These are phyloP conservation scores for Mucor plumbeus DNA, from an alignment of 371 early-diverging fungal species.

Conservation along the genomic window DNA sequence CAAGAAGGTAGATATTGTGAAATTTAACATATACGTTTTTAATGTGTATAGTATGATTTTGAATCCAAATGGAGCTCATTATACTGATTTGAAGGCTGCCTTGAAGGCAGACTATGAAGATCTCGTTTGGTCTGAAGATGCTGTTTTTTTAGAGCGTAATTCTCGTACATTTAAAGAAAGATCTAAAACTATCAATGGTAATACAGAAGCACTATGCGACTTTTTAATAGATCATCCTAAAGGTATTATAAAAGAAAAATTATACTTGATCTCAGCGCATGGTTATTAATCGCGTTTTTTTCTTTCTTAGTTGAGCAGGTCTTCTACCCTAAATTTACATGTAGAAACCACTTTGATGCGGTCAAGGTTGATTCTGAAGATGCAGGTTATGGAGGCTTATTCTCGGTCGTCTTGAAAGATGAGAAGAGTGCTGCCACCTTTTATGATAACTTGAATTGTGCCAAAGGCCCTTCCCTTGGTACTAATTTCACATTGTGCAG, in stretches of 20 bases:
- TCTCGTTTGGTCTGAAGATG: conserved; percentile 90
- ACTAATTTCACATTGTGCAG: conserved; percentile 95
- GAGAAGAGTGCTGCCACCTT: conserved; percentile 71
- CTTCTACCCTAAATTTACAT: conserved; percentile 86
- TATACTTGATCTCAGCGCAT: background rate
- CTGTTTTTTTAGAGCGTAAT: conserved; percentile 93
- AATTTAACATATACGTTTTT: background rate
- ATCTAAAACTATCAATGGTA: conserved; percentile 74
- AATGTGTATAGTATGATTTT: conserved; percentile 73
- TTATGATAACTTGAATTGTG: conserved; percentile 79
- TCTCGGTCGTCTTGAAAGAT: conserved; percentile 78
- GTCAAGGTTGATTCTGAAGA: conserved; percentile 52
- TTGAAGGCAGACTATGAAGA: conserved; percentile 76
- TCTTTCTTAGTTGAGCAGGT: conserved; percentile 65
- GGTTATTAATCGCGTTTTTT: background rate
- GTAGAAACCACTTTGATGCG: conserved; percentile 67
- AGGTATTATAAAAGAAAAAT: conserved; percentile 40
- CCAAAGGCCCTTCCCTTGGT: conserved; percentile 95
- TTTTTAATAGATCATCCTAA: conserved; percentile 67
- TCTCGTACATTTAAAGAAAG: conserved; percentile 86
- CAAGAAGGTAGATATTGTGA: background rate
- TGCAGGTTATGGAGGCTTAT: conserved; percentile 89
- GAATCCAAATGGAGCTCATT: conserved; percentile 75
- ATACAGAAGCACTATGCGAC: conserved; percentile 81
- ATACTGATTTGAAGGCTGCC: conserved; percentile 56